A percentile compares a stretch with the other conserved stretches of the same genome.
Evolutionary conservation across 140 eudicot species (phyloP).

Genomic region (Cichorium intybus): DNA sequence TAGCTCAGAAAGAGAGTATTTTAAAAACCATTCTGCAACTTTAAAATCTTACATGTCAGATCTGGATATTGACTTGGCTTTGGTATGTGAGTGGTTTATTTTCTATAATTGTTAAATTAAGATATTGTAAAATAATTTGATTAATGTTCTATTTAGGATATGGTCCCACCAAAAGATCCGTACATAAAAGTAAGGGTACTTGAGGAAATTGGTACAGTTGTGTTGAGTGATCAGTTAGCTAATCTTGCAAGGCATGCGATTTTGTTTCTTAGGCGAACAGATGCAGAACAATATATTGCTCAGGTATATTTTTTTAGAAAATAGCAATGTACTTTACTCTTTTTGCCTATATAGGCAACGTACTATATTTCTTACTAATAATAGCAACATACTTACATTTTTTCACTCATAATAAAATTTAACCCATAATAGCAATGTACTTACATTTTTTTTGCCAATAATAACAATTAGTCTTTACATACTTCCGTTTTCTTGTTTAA

Average conservation of each 20-base stretch:
- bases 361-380: too few species aligned
- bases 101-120: not conserved
- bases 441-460: too few species aligned
- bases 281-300: constrained; percentile 74
- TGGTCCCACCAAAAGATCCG: constrained; percentile 98
- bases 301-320: constrained; percentile 43
- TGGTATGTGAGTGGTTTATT: constrained; percentile 30
- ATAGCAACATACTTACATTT: too few species aligned
- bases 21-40: constrained; percentile 60
- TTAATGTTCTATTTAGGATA: constrained; percentile 53
- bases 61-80: constrained; percentile 69
- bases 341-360: too few species aligned
- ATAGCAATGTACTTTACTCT: too few species aligned
- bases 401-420: too few species aligned
- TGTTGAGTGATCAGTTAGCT: constrained; percentile 63
- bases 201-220: constrained; percentile 75
- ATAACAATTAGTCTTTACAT: not conserved
- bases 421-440: too few species aligned
- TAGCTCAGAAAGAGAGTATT: constrained; percentile 70
- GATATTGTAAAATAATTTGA: not conserved
- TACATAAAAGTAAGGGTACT: constrained; percentile 95
- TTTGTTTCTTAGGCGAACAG: constrained; percentile 76
- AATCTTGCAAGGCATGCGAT: constrained; percentile 85
- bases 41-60: constrained; percentile 62
- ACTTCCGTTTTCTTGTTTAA: constrained; percentile 5